A percentile compares a stretch with the other conserved stretches of the same genome.
Conservation (phyloP, 768 basidiomycete species). For the Hypholoma sublateritium region DNA sequence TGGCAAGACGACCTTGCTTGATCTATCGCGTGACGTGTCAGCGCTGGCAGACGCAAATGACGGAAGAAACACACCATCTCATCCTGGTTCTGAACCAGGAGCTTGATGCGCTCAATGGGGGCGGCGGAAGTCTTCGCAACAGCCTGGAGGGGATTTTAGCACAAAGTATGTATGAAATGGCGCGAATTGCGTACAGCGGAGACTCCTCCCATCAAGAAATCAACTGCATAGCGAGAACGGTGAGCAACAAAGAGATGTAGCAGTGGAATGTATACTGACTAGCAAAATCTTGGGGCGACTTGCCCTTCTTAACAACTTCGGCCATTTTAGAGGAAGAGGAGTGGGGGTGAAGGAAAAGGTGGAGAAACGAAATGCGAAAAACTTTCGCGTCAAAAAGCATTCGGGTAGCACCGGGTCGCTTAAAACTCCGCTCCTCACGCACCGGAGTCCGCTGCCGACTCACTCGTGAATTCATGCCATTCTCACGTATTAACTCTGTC, state of each 20-base stretch:
- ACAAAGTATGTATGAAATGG: neutral
- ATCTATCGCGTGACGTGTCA: conserved; percentile 63
- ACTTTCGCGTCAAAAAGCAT: conserved; percentile 48
- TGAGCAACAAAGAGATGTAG: conserved; percentile 13
- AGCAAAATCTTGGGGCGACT: conserved; percentile 90
- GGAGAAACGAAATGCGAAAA: conserved; percentile 35
- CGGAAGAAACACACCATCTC: conserved; percentile 78
- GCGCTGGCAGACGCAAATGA: conserved; percentile 3
- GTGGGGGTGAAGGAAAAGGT: conserved; percentile 55
- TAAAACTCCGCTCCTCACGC: conserved; percentile 41
- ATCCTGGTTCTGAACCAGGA: conserved; percentile 98
- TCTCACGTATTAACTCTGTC: neutral
- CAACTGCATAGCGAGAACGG: conserved; percentile 47
- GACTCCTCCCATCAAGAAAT: conserved; percentile 97
- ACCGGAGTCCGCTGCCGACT: conserved; percentile 13
- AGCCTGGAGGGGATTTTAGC: conserved; percentile 52
- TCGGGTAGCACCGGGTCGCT: conserved; percentile 50
- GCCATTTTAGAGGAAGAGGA: conserved; percentile 67
- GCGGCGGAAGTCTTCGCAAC: conserved; percentile 99
- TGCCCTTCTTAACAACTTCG: conserved; percentile 72
- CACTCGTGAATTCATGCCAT: conserved; percentile 1
- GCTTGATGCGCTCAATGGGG: conserved; percentile 99
- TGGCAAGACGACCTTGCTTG: conserved; percentile 97
- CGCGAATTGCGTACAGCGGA: conserved; percentile 63
- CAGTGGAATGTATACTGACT: conserved; percentile 41